phyloP scores from a whole-genome alignment of 2,329 filamentous ascomycete species.

The Pleochaeta shiraiana region DNA sequence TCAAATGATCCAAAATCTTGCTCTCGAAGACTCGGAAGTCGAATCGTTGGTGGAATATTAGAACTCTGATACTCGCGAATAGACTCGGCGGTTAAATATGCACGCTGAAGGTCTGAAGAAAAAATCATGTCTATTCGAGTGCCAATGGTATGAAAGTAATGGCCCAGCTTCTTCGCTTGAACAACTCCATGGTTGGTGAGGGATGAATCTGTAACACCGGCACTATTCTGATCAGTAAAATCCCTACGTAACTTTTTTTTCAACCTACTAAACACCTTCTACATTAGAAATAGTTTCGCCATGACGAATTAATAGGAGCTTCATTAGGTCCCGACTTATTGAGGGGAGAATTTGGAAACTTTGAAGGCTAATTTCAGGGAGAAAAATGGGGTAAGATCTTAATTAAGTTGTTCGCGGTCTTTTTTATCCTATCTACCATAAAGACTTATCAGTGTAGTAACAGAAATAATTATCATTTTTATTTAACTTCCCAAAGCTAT shows the following conservation, averaged over 20 bases:
- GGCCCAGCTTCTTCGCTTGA: slow-evolving; percentile 51
- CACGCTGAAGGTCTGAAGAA: slow-evolving; percentile 56
- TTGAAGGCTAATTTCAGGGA: too few relatives aligned
- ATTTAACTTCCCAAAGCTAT: too few relatives aligned
- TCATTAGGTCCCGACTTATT: too few relatives aligned
- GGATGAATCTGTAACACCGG: slow-evolving; percentile 58
- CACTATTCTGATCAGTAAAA: slow-evolving; percentile 25
- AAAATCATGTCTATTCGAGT: slow-evolving; percentile 49
- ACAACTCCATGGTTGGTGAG: slow-evolving; percentile 65
- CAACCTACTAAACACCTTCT: slow-evolving; percentile 44
- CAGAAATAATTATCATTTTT: too few relatives aligned
- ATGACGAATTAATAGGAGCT: slow-evolving; percentile 61
- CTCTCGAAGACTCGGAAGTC: slow-evolving; percentile 34
- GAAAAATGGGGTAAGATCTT: too few relatives aligned
- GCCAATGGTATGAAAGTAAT: slow-evolving; percentile 39
- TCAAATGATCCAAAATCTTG: slow-evolving; percentile 54
- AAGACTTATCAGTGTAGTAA: too few relatives aligned
- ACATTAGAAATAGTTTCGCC: slow-evolving; percentile 85
- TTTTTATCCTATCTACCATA: too few relatives aligned
- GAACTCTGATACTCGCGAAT: slow-evolving; percentile 32
- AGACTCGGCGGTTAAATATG: slow-evolving; percentile 46
- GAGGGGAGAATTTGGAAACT: too few relatives aligned
- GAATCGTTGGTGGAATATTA: slow-evolving; percentile 8
- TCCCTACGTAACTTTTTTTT: slow-evolving; percentile 7
- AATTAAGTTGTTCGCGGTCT: too few relatives aligned